Percentiles rank a stretch among this genome's conserved stretches.
phyloP scores from a whole-genome alignment of 1,284 basidiomycete species.

The Mycosarcoma mackinlayi region DNA sequence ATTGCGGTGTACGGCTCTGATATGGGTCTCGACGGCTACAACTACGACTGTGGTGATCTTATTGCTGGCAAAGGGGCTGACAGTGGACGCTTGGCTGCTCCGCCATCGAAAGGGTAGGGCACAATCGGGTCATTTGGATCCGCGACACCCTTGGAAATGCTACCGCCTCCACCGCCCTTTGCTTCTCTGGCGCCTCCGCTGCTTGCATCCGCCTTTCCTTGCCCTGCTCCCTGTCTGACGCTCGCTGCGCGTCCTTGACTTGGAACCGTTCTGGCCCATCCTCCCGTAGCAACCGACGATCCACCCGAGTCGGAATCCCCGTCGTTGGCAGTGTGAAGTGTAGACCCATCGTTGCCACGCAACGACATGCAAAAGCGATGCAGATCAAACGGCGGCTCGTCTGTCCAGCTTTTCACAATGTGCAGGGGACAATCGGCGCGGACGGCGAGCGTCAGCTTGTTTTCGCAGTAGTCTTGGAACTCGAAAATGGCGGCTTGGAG shows the following conservation, averaged over 20 bases:
- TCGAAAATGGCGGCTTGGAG: slow-evolving; percentile 28
- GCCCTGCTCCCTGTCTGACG: too few relatives aligned
- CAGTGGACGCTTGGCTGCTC: too few relatives aligned
- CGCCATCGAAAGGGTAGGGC: slow-evolving; percentile 1
- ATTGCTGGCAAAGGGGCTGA: background rate
- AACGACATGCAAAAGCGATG: slow-evolving; percentile 35
- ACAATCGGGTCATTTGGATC: slow-evolving; percentile 31
- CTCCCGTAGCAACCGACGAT: background rate
- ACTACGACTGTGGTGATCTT: background rate
- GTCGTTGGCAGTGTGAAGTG: slow-evolving; percentile 4
- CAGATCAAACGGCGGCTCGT: slow-evolving; percentile 46
- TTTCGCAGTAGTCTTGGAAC: slow-evolving; percentile 51
- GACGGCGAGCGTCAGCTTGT: slow-evolving; percentile 39
- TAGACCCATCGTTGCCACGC: slow-evolving; percentile 8
- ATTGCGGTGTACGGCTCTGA: background rate
- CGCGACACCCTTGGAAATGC: background rate
- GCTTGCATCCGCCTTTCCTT: background rate
- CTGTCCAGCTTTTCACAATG: slow-evolving; percentile 29
- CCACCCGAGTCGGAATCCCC: background rate
- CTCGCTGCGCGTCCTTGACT: too few relatives aligned
- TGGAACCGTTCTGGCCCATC: too few relatives aligned
- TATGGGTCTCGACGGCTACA: background rate
- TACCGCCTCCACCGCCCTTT: background rate
- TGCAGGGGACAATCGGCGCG: slow-evolving; percentile 43
- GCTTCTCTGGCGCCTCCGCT: background rate